A percentile compares a stretch with the other conserved stretches of the same genome.
These are phyloP conservation scores for Chrysoporthe puriensis DNA, from an alignment of 2,329 filamentous ascomycete genomes.

Conservation along the genomic window DNA sequence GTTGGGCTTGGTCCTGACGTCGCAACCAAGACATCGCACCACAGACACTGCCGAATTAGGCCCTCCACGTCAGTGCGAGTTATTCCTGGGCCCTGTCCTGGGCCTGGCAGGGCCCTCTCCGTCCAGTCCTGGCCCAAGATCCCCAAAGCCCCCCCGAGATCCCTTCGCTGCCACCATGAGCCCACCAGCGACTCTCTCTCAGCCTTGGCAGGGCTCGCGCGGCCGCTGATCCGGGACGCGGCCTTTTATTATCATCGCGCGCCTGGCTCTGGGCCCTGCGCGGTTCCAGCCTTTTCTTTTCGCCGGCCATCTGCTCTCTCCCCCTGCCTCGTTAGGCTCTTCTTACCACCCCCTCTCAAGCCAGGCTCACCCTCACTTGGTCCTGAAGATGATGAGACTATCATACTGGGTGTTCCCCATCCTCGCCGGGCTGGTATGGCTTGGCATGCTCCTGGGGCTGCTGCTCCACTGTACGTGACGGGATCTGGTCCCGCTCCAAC, in stretches of 20 bases:
- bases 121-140: not conserved
- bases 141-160: too few relatives aligned
- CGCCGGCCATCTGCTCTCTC: not conserved
- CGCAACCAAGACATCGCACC: slow-evolving; percentile 6
- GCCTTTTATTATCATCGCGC: not conserved
- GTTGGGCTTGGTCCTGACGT: not conserved
- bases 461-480: slow-evolving; percentile 61
- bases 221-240: not conserved
- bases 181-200: not conserved
- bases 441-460: slow-evolving; percentile 70
- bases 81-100: not conserved
- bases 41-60: not conserved
- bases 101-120: too few relatives aligned
- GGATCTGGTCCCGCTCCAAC: not conserved
- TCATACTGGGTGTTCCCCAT: slow-evolving; percentile 61
- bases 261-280: not conserved
- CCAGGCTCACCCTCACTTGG: not conserved
- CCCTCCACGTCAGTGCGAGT: slow-evolving; percentile 1
- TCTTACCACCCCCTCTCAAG: not conserved
- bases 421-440: slow-evolving; percentile 67
- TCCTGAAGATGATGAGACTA: slow-evolving; percentile 31
- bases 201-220: not conserved
- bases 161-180: too few relatives aligned
- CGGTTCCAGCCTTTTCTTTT: not conserved
- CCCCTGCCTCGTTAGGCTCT: too few relatives aligned